phyloP scores from a whole-genome alignment of 768 basidiomycete species.

The Suillus decipiens region DNA sequence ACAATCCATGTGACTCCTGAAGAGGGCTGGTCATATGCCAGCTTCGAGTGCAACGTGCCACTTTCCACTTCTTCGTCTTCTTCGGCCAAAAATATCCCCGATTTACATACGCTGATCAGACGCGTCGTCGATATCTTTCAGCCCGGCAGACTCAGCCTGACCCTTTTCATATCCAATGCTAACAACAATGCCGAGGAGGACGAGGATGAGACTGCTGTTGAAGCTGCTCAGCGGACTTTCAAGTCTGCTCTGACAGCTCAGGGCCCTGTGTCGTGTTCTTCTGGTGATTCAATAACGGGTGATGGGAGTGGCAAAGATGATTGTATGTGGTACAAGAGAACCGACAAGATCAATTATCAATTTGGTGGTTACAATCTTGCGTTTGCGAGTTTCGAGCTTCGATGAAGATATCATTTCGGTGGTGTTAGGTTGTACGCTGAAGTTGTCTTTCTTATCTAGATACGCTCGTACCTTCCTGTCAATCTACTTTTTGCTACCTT shows the following conservation, averaged over 20 bases:
- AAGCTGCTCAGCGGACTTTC: constrained; percentile 75
- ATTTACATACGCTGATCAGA: constrained; percentile 78
- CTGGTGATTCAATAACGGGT: constrained; percentile 19
- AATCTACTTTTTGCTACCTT: constrained; percentile 20
- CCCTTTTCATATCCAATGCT: constrained; percentile 83
- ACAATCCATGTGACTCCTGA: constrained; percentile 99
- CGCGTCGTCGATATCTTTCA: constrained; percentile 93
- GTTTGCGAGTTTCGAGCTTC: constrained; percentile 81
- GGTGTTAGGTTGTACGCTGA: constrained; percentile 17
- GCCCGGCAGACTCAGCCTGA: constrained; percentile 81
- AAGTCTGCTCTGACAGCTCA: constrained; percentile 55
- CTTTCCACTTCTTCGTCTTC: constrained; percentile 37
- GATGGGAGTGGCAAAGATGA: constrained; percentile 20
- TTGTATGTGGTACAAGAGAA: constrained; percentile 64
- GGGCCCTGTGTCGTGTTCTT: constrained; percentile 27
- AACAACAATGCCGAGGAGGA: constrained; percentile 45
- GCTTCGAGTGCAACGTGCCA: constrained; percentile 98
- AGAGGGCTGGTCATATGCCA: constrained; percentile 97
- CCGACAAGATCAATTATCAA: constrained; percentile 98
- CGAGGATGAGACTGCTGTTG: constrained; percentile 56
- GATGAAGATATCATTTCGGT: constrained; percentile 26
- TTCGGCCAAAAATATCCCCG: constrained; percentile 54
- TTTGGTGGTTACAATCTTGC: constrained; percentile 91
- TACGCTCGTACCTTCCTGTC: constrained; percentile 15
- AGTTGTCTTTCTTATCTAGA: constrained; percentile 26